Base-by-base conservation (phyloP, 352 stramenopile species). In the Phytophthora megakarya region DNA sequence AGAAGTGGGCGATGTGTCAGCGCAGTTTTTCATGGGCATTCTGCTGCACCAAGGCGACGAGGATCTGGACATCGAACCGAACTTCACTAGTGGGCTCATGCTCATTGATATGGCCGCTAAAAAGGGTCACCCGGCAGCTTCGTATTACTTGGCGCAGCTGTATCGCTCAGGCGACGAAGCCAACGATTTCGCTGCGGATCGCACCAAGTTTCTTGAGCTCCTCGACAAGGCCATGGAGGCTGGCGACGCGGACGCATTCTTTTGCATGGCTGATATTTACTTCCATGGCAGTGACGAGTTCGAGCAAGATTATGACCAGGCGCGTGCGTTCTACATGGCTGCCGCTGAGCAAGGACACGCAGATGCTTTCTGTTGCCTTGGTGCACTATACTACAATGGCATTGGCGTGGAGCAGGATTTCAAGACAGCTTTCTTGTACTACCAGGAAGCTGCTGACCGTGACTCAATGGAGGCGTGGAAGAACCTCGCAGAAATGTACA, bases 401-500 rank as follows among this genome's bases (percentile, higher is more conserved):
- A 63, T 83, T 32, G 86, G 86, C 21, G 83, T 93, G 37, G 40
- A 78, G 58, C 62, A 82, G 46, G 79, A 96, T 64, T 95, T 78
- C 50, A 61, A 88, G 50, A 82, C 84, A 64, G 89, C 89, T 30
- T 95, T 97, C 51, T 52, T 90, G 57, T 93, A 92, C 64, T 97
- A 95, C 64, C 86, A 96, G 65, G 84, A 90, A 42, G 87, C 89
- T 4, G 89, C 87, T 16, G 86, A 95, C 39, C 77, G 74, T 32
- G 71, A 94, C 72, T 95, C 85, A 39, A 89, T 93, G 75, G 78
- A 90, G 58, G 85, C 87, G 6, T 96, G 87, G 87, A 93, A 96
- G 67, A 96, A 94, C 64, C 73, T 96, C 6, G 87, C 87, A 13
- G 87, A 94, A 49, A 96, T 96, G 87, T 93, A 96, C 62, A 84